Base-by-base conservation (phyloP, 2,329 filamentous ascomycete genomes). In the Colletotrichum godetiae region DNA sequence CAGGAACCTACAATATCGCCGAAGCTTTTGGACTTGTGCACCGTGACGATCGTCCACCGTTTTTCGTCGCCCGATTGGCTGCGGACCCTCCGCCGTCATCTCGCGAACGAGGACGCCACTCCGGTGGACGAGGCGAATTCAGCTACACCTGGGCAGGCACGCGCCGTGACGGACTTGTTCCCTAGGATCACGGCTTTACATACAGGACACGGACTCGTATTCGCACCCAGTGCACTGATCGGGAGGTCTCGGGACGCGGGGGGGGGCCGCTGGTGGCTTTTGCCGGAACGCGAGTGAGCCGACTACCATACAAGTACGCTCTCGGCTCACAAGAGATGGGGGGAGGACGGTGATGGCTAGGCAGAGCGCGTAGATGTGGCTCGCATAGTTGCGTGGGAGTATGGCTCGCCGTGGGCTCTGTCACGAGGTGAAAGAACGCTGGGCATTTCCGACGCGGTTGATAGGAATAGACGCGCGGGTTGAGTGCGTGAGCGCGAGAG, bases 1-100 rank as follows among this genome's bases (percentile, higher is more conserved):
- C 93, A 97, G 78, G 94, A 96, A 77, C 94, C 93, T 0, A 94
- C 92, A 0, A 86, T 95, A 4, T 92, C 91, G 0, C 89, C 91
- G 0, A 86, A 87, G 19, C 86, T 97, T 0, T 86, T 96, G 0
- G 92, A 94, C 66, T 84, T 96, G 0, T 95, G 92, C 79, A 91
- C 90, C 1, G 83, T 93, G n/a, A 93, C 90, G 0, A 86, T 95
- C 19, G 90, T 95, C 0, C 93, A 95, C 78, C 87, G 92, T 0
- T 95, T 95, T 80, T 90, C 86, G 0, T 82, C 79, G 22, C 81
- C 81, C 0, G 79, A 81, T 61, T 82, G 80, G 80, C 76, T 82
- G 22, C 72, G 63, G 3, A 73, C 77, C 13, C 76, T 82, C 10
- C 75, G 76, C 42, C 76, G 69, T 35, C 80, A 83, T 27, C 67